Base-by-base conservation (phyloP, 1,284 basidiomycete genomes). In the Calocybe gambosa region DNA sequence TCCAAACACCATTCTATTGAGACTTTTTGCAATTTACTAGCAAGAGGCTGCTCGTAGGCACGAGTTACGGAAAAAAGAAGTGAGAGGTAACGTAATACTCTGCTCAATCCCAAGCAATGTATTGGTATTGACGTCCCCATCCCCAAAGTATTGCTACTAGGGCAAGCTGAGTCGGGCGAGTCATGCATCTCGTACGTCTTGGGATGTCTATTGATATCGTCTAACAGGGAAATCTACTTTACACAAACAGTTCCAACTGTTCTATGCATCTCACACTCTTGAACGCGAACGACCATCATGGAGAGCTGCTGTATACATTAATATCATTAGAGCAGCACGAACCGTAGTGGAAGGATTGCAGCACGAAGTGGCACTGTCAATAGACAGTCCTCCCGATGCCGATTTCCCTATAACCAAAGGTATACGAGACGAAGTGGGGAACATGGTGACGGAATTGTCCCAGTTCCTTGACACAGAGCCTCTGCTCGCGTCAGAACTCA, bases 171-270 rank as follows among this genome's bases (percentile, higher is more conserved):
- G 64, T 80, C 78, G 16, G 65, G 64, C 60, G 52, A 31, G 50
- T 36, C n/a, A 23, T 1, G 2, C 4, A 9, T 15, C 13, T n/a
- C 26, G 23, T 23, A 9, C 9, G 28, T 39, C 16, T 10, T 39
- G 29, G 29, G 6, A 38, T n/a, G 26, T 38, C 12, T 37, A 26
- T 36, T 45, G 21, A 31, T 25, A 13, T 9, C n/a, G 18, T 28
- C 33, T 21, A 4, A 31, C 38, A 43, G 39, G 81, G 47, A 85
- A 83, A 58, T 81, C 78, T 2, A 82, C 80, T 12, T 65, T 84
- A 5, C 78, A 80, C 53, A 83, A 83, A 56, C 80, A 85, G 59
- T 83, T 85, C 55, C 82, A 85, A 55, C 67, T 85, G 1, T 79
- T 79, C 61, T 82, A 84, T 54, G 74, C 79, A 9, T 80, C 80